Percentiles rank a stretch among this genome's conserved stretches.
These are phyloP conservation scores for Chenopodium berlandieri DNA, from an alignment of 148 eudicot species.

Conservation along the genomic window DNA sequence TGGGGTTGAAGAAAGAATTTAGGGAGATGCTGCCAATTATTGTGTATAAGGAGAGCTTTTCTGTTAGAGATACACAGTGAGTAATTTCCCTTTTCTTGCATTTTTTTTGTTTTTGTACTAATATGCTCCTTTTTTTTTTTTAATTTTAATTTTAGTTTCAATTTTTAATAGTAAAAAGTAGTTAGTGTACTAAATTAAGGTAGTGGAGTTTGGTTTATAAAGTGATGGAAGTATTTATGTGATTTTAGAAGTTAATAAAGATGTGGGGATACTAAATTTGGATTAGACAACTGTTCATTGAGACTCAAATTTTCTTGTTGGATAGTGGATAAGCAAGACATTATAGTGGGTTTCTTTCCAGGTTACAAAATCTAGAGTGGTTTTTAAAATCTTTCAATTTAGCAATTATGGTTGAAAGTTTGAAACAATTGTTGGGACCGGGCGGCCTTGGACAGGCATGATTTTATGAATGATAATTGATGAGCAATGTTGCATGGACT, in stretches of 20 bases:
- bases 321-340: neutral
- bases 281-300: neutral
- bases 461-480: neutral
- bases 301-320: neutral
- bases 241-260: neutral
- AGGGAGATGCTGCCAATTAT: constrained; percentile 28
- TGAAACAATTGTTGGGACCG: too few relatives aligned
- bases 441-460: too few relatives aligned
- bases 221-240: neutral
- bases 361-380: neutral
- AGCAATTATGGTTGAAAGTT: neutral
- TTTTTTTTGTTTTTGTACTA: neutral
- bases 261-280: neutral
- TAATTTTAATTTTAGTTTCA: too few relatives aligned
- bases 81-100: neutral
- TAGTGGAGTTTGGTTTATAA: constrained; percentile 6
- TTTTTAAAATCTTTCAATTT: neutral
- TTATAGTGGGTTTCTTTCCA: neutral
- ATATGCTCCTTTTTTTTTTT: too few relatives aligned
- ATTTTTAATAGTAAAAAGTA: too few relatives aligned
- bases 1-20: constrained; percentile 31
- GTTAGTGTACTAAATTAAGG: neutral
- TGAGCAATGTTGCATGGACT: constrained; percentile 12
- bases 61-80: constrained; percentile 28
- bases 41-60: constrained; percentile 27